Base-by-base conservation (phyloP, 1,284 basidiomycete species). In the Ganoderma leucocontextum region DNA sequence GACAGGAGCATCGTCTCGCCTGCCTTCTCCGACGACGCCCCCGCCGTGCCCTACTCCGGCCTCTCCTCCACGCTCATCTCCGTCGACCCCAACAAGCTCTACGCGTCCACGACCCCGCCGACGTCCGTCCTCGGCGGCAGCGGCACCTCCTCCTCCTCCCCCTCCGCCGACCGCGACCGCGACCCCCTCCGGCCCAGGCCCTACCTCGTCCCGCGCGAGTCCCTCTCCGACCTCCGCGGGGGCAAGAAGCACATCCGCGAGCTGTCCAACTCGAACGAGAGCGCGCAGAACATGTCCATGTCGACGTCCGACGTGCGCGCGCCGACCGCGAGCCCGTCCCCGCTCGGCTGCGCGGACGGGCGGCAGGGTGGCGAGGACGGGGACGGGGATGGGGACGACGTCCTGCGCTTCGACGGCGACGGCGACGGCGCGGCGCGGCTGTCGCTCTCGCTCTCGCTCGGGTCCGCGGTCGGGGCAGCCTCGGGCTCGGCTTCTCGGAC, bases 41-140 rank as follows among this genome's bases (percentile, higher is more conserved):
- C 33, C 55, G 1, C 33, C 33, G 33, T 57, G 35, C 55, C 57
- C 38, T 59, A 59, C 57, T 38, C 35, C 0, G 57, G 57, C 38
- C 19, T 59, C 38, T 59, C 57, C 38, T 41, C 57, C 22, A 59
- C 57, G n/a, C 38, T 59, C n/a, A 38, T 78, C 39, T 73, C 70
- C 42, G 70, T 68, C 4, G 77, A 78, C 60, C 71, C 77, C 10
- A 74, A 74, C 58, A 77, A 77, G 13, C 68, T 71, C 0, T 78
- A 75, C 66, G 73, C 73, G 2, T 77, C 75, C 67, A 74, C 66
- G 15, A 76, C 75, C 8, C 75, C 70, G n/a, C 76, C 77, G 15
- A 74, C 19, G 9, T 59, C 57, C 57, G 19, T 38, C n/a, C 10
- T 52, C 25, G 49, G 49, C n/a, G 12, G 22, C 8, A 19, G 2